Percentiles rank a stretch among this genome's conserved stretches.
Conservation (phyloP, 495 filamentous ascomycete genomes). For the Xylaria cubensis region DNA sequence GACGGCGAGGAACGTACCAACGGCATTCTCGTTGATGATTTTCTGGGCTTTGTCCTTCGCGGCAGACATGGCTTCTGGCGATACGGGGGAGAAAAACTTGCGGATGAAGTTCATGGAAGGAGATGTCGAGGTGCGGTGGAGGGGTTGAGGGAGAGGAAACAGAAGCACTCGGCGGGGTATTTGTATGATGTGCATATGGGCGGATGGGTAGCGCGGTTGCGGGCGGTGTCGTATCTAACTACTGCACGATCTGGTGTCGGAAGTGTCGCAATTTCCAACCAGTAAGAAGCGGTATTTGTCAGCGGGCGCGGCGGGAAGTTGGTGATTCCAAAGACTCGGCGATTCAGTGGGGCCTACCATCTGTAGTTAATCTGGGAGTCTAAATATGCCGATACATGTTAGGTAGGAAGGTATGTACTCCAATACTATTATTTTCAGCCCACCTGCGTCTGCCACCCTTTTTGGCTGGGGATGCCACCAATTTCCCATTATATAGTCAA, state of each 20-base stretch:
- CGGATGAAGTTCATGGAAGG: conserved; percentile 77
- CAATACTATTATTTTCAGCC: too few relatives aligned
- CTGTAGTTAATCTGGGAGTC: too few relatives aligned
- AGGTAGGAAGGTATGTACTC: too few relatives aligned
- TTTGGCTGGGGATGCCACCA: too few relatives aligned
- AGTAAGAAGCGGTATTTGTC: conserved; percentile 22
- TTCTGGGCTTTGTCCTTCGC: conserved; percentile 84
- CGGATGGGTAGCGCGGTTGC: neutral
- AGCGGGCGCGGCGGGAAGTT: neutral
- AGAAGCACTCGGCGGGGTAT: conserved; percentile 28
- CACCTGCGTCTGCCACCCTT: too few relatives aligned
- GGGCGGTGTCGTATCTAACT: neutral
- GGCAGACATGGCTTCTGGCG: conserved; percentile 75
- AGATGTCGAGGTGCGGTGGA: neutral
- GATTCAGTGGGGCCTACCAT: conserved; percentile 5
- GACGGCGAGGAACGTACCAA: conserved; percentile 65
- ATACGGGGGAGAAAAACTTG: conserved; percentile 72
- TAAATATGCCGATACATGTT: neutral
- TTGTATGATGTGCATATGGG: conserved; percentile 25
- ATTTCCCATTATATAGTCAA: too few relatives aligned
- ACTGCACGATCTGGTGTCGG: conserved; percentile 1
- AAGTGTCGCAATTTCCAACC: neutral
- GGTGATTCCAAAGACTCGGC: conserved; percentile 22
- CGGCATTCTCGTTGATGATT: conserved; percentile 91
- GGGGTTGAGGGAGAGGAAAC: conserved; percentile 36